Base-by-base conservation (phyloP, 2,329 filamentous ascomycete species). In the Claviceps humidiphila region DNA sequence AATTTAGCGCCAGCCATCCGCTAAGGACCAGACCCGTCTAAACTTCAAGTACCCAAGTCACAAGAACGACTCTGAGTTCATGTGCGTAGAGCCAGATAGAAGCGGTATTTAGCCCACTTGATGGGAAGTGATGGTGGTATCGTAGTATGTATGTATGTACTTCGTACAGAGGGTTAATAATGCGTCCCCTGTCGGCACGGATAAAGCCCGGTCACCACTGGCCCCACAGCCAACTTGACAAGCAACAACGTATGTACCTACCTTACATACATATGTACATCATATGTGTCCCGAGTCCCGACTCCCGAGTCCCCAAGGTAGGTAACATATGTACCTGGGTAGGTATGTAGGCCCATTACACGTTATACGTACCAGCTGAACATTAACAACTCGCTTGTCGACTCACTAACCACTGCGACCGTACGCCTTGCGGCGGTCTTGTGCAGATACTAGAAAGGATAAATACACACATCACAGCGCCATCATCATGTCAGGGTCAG, bases 401-500 rank as follows among this genome's bases (percentile, higher is more conserved):
- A 34, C 26, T 42, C 14, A 24, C 16, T 16, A 26, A n/a, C 13
- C 24, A 17, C 22, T 22, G 46, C 20, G 37, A 14, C 38, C 11
- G 2, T 26, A 14, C 17, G 13, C 1, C 17, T 39, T 30, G 8
- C 8, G 38, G 14, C 38, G 20, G 30, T 16, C 37, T 17, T 11
- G 30, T 22, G 5, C 43, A 47, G 13, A 41, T 24, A 9, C 5
- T 16, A 20, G 14, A 37, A 22, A 59, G 20, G 17, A 22, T 22
- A 59, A 57, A 59, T 56, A 60, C 60, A 24, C 40, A 16, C 38
- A 39, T 38, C 4, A 52, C 53, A 60, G 41, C 20, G 40, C 64
- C 61, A 61, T 56, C 63, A 74, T 61, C 52, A 90, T 90, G 86
- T 80, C 87, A 53, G 86, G 87, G 68, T 78, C 87, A 65, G 90